A percentile compares a stretch with the other conserved stretches of the same genome.
These are phyloP conservation scores for Schizosaccharomyces lindneri DNA, from an alignment of 805 yeast genomes.

Conservation along the genomic window DNA sequence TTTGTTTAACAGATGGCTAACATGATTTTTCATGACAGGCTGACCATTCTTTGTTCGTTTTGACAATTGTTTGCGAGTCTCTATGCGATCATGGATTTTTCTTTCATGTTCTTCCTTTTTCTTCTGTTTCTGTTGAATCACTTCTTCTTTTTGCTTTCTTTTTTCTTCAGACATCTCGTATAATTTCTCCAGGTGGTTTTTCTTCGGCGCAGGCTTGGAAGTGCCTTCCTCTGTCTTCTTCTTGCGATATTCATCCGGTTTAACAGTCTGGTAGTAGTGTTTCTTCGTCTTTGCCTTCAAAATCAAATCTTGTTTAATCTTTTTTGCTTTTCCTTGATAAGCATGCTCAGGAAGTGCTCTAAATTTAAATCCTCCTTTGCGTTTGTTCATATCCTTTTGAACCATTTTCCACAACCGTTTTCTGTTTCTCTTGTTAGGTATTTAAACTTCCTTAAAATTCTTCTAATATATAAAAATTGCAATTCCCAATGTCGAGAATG, in stretches of 20 bases:
- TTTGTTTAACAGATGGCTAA: background rate
- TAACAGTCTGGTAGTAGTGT: background rate
- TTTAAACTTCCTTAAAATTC: no score
- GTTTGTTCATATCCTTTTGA: no score
- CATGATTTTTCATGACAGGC: background rate
- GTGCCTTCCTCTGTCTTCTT: background rate
- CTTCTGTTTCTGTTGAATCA: background rate
- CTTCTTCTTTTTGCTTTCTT: background rate
- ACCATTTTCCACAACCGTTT: no score
- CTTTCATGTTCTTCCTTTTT: background rate
- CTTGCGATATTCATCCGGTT: background rate
- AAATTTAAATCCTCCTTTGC: background rate
- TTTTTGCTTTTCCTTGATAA: background rate
- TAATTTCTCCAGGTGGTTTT: background rate
- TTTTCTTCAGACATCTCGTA: background rate
- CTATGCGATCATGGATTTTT: background rate
- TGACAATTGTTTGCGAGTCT: background rate
- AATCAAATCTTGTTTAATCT: background rate
- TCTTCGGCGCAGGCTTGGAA: background rate
- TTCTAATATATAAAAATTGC: no score
- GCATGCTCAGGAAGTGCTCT: background rate
- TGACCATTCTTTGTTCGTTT: background rate
- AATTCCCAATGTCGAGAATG: no score
- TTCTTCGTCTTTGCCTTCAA: background rate
- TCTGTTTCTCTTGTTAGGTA: no score